Base-by-base conservation (phyloP, 805 yeast genomes). In the Saccharomycopsis amapae region DNA sequence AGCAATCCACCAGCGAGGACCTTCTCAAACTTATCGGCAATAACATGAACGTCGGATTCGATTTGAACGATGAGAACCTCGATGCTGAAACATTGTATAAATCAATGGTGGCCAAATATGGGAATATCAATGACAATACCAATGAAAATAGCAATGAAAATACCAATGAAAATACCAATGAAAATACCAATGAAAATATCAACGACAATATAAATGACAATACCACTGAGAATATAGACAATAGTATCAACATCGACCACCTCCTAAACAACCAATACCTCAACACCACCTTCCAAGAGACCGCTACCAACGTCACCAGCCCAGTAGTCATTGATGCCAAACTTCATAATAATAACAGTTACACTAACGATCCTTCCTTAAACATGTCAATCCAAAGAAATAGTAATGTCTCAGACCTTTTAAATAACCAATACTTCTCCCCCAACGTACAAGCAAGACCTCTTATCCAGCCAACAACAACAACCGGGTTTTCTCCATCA, bases 341-440 rank as follows among this genome's bases (percentile, higher is more conserved):
- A 5, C 18, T 3, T 15, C 42, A 36, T n/a, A 24, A 28, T 25
- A 20, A 37, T 32, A 32, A 23, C 7, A 34, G 5, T 3, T 18
- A 34, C 18, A 42, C 18, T 34, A 32, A 35, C 12, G 28, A 20
- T 26, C 20, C 17, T 30, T 7, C 19, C n/a, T n/a, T n/a, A 28
- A 28, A 10, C 10, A 28, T 28, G 32, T 28, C 32, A 28, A 28
- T n/a, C 10, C 10, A 17, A 20, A 22, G 10, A 2, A 41, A 40
- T 37, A 33, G 23, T 22, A 44, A 35, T 17, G 22, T 35, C n/a
- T 39, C 42, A 17, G 45, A 39, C 43, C 22, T 45, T 25, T 36
- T 49, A n/a, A 35, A 42, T 22, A 32, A n/a, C 15, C 49, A 42
- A 19, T 46, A 46, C 23, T 46, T 49, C 20, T 45, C 53, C 13